Evolutionary conservation across 2,329 filamentous ascomycete species (phyloP).

Genomic region (Penicillium sp.): DNA sequence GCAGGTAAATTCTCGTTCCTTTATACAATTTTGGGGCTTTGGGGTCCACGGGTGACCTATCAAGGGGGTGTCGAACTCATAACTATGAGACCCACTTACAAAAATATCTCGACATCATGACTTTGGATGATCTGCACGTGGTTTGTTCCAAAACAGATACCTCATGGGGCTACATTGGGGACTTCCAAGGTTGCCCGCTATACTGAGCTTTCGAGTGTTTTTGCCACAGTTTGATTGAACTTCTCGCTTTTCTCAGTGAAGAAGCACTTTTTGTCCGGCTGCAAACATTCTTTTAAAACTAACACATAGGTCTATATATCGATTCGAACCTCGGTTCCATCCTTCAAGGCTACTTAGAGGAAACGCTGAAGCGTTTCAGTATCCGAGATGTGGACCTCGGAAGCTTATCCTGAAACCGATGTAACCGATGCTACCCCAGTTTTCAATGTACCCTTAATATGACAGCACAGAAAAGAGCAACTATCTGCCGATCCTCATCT

Average conservation of each 20-base stretch:
- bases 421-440: background rate
- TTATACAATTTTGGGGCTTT: background rate
- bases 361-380: slow-evolving; percentile 1
- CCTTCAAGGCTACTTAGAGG: background rate
- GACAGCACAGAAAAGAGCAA: background rate
- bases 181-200: background rate
- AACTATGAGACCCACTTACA: background rate
- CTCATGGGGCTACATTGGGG: too few species aligned
- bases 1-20: background rate
- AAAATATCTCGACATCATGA: background rate
- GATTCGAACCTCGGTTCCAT: too few species aligned
- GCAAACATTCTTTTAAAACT: too few species aligned
- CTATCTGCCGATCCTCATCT: too few species aligned
- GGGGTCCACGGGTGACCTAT: too few species aligned
- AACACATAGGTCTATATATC: background rate
- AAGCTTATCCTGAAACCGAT: slow-evolving; percentile 26
- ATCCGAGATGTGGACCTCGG: slow-evolving; percentile 25
- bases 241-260: too few species aligned
- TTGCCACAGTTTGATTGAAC: too few species aligned
- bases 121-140: background rate
- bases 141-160: too few species aligned
- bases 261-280: too few species aligned
- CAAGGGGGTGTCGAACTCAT: too few species aligned
- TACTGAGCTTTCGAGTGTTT: background rate
- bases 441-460: background rate